Evolutionary conservation across 306 rosid species (phyloP), one percentile per base, ranked within the genome.

Genomic region (Rosa multiflora): DNA sequence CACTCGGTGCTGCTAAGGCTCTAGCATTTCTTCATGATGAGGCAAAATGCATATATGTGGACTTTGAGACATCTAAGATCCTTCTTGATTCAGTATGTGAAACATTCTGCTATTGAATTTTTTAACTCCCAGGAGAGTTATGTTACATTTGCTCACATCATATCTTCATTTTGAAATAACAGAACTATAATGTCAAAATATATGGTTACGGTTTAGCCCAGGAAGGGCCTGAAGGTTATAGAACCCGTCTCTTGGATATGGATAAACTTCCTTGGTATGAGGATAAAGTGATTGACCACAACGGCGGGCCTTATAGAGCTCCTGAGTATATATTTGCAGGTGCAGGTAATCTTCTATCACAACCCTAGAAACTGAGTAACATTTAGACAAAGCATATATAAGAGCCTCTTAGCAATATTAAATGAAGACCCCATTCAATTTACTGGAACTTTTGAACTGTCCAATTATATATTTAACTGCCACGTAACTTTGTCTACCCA

Each of bases 121-220:
- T 21, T 8, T 37, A 21, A 59, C 18, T 42, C 72, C 59, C 35
- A 37, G 67, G 69, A 23, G 53, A 80, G 6, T 56, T 68, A 64
- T 79, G 77, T 61, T 52, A 64, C 72, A 70, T 66, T n/a, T 46
- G 3, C 77, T 74, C 8, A 68, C 83, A 74, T 69, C 53, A 5
- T 9, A 52, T 78, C 72, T 35, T 58, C 42, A 64, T 79, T 82
- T 29, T 7, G 35, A 73, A 67, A 63, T 76, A 59, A 76, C 94
- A 95, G 99, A 78, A 78, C 66, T 92, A 84, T 68, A 84, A 82
- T 76, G 98, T 94, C 61, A 91, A 92, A 77, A 94, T 95, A 61
- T 95, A 95, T 17, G 98, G 91, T 82, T 91, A 91, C 63, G 99
- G 99, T 63, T 89, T 95, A 88, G 99, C 99, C 64, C 91, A 87